A percentile compares a stretch with the other conserved stretches of the same genome.
Conservation (phyloP, 345 rosid species). For the Rhizophora apiculata region DNA sequence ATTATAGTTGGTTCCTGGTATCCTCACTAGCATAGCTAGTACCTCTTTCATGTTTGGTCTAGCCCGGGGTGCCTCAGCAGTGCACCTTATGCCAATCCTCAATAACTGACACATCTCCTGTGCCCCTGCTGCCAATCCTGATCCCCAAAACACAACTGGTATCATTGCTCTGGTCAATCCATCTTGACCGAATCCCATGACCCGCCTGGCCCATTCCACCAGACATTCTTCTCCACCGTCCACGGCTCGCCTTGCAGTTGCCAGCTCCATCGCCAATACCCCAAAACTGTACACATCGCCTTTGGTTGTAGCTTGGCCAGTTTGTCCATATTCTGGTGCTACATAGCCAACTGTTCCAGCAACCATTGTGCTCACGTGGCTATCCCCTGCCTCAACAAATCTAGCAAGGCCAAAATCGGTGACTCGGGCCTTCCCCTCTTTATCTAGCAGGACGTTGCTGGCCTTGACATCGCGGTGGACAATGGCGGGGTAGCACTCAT, state of each 20-base stretch:
- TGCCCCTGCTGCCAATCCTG: constrained; percentile 62
- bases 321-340: constrained; percentile 95
- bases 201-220: constrained; percentile 78
- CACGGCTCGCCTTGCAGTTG: constrained; percentile 78
- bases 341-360: constrained; percentile 95
- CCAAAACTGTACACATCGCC: constrained; percentile 97
- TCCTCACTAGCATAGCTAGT: constrained; percentile 50
- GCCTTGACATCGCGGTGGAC: constrained; percentile 97
- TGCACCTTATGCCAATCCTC: constrained; percentile 61
- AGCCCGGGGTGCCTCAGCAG: constrained; percentile 69
- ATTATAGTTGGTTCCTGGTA: constrained; percentile 32
- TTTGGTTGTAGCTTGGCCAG: constrained; percentile 86
- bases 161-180: constrained; percentile 28
- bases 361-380: constrained; percentile 85
- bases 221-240: constrained; percentile 94
- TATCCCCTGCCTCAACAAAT: constrained; percentile 59
- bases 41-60: constrained; percentile 96
- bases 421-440: constrained; percentile 63
- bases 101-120: constrained; percentile 63
- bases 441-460: constrained; percentile 77
- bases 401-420: constrained; percentile 95
- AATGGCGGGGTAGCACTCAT: constrained; percentile 79
- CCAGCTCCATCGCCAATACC: constrained; percentile 78
- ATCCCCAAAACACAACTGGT: constrained; percentile 54
- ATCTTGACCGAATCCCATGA: constrained; percentile 41